phyloP scores from a whole-genome alignment of 2,329 filamentous ascomycete genomes.

The Clonostachys byssicola region DNA sequence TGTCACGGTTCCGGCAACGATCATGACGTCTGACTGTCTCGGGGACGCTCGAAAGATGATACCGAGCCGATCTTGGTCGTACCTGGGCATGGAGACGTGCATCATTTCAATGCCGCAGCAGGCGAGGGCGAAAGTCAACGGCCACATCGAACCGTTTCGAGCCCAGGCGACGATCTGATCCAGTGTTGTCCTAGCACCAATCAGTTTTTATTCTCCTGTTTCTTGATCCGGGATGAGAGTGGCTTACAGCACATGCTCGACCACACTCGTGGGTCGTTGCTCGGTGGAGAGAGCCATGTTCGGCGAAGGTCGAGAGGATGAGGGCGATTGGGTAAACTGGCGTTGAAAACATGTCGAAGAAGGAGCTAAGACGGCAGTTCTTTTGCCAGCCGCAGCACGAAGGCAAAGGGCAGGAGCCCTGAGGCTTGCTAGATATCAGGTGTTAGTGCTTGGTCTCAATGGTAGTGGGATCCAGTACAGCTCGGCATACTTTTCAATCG shows the following conservation, averaged over 20 bases:
- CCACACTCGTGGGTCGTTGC: neutral
- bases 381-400: too few relatives aligned
- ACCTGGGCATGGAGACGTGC: constrained; percentile 57
- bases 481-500: too few relatives aligned
- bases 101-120: constrained; percentile 64
- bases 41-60: constrained; percentile 66
- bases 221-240: too few relatives aligned
- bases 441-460: too few relatives aligned
- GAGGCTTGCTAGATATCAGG: too few relatives aligned
- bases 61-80: constrained; percentile 60
- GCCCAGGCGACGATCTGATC: constrained; percentile 55
- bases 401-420: too few relatives aligned
- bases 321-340: too few relatives aligned
- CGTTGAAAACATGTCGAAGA: too few relatives aligned
- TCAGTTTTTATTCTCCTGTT: neutral
- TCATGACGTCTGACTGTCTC: constrained; percentile 61
- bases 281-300: neutral
- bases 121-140: constrained; percentile 56
- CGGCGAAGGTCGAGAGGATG: too few relatives aligned
- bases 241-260: constrained; percentile 11
- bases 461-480: too few relatives aligned
- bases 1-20: constrained; percentile 61
- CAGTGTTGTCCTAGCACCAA: constrained; percentile 36
- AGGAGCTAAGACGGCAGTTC: too few relatives aligned
- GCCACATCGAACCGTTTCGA: constrained; percentile 56